Percentiles rank a stretch among this genome's conserved stretches.
Conservation (phyloP, 2,329 filamentous ascomycete species). For the Teratosphaeria zuluensis region DNA sequence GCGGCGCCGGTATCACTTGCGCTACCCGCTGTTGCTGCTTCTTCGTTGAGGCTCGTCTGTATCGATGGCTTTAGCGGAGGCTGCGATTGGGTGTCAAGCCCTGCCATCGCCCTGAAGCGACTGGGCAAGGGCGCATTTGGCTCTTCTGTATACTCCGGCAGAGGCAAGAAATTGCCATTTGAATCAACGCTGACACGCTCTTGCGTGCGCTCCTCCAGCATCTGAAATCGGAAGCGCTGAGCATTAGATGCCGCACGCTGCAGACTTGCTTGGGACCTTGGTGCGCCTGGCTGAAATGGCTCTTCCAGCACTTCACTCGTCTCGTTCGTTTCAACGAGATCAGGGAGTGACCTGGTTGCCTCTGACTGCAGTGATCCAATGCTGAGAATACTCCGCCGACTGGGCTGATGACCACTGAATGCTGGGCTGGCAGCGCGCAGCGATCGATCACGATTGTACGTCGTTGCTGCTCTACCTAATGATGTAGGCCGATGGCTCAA, state of each 20-base stretch:
- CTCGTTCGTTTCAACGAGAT: slow-evolving; percentile 22
- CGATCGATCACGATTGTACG: slow-evolving; percentile 10
- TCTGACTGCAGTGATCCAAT: slow-evolving; percentile 19
- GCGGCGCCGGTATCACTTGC: not conserved
- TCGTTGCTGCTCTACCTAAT: slow-evolving; percentile 26
- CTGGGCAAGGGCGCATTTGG: slow-evolving; percentile 29
- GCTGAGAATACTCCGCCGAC: slow-evolving; percentile 15
- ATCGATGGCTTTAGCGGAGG: slow-evolving; percentile 5
- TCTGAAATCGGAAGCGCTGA: slow-evolving; percentile 60
- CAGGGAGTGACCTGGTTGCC: slow-evolving; percentile 19
- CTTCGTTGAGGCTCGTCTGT: slow-evolving; percentile 1
- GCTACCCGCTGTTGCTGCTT: not conserved
- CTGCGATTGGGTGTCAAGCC: slow-evolving; percentile 21
- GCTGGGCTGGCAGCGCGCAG: slow-evolving; percentile 9
- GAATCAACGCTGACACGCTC: slow-evolving; percentile 44
- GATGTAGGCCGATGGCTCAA: slow-evolving; percentile 23
- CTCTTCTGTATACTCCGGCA: slow-evolving; percentile 65
- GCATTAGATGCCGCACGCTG: slow-evolving; percentile 48
- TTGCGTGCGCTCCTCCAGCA: slow-evolving; percentile 44
- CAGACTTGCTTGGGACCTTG: slow-evolving; percentile 23
- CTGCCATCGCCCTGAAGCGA: slow-evolving; percentile 27
- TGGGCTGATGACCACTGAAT: slow-evolving; percentile 5
- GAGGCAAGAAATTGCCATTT: slow-evolving; percentile 72
- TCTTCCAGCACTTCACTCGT: slow-evolving; percentile 20
- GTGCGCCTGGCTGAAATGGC: slow-evolving; percentile 25